Evolutionary conservation across 2,329 filamentous ascomycete species (phyloP).

Genomic region (Trematosphaeria pertusa): DNA sequence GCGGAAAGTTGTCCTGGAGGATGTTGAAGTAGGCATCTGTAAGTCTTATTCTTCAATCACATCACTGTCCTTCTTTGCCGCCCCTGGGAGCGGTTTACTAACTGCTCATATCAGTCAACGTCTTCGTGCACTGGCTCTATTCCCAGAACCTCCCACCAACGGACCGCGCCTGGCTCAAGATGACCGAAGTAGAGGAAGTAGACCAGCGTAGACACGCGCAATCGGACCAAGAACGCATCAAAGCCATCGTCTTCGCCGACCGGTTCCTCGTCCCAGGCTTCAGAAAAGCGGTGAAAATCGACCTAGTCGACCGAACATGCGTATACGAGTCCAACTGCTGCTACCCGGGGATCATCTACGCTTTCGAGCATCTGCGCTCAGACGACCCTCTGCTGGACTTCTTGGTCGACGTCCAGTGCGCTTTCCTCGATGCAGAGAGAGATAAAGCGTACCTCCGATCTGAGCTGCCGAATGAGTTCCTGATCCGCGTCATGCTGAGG

Average conservation of each 20-base stretch:
- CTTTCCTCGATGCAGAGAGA: not conserved
- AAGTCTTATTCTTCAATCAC: no score
- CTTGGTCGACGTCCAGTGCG: not conserved
- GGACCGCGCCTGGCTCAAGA: not conserved
- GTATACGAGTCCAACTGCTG: not conserved
- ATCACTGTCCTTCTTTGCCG: no score
- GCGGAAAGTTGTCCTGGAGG: slow-evolving; percentile 1
- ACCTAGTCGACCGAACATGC: not conserved
- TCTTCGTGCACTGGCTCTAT: slow-evolving; percentile 10
- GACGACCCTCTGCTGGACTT: not conserved
- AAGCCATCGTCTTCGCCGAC: slow-evolving; percentile 1
- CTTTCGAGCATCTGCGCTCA: not conserved
- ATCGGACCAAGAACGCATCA: no score
- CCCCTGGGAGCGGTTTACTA: no score
- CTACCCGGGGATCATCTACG: not conserved
- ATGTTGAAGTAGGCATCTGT: slow-evolving; percentile 10
- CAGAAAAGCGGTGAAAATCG: not conserved
- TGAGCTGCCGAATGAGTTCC: not conserved
- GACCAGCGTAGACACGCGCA: no score
- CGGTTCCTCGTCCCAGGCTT: not conserved
- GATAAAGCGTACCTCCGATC: not conserved
- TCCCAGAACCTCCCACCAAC: not conserved
- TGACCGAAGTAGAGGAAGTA: slow-evolving; percentile 13
- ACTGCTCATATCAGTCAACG: no score
- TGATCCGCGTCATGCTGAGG: not conserved